Evolutionary conservation across 495 filamentous ascomycete genomes (phyloP), one percentile per base, ranked within the genome.

Genomic region (Podospora bellae-mahoneyi): DNA sequence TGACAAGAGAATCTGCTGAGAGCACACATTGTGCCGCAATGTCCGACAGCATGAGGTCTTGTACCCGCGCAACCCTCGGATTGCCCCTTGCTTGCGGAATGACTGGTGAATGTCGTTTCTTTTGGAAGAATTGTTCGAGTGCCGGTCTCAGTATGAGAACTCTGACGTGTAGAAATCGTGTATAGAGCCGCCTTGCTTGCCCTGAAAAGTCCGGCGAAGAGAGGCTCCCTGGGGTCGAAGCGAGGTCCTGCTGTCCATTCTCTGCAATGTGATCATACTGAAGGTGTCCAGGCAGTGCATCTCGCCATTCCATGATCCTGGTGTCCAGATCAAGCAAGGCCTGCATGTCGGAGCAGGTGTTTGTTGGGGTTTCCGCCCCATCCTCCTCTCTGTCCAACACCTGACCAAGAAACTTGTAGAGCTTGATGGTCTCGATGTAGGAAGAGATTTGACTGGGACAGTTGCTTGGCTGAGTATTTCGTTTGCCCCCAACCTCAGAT

Each of bases 361-460:
- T 3, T 48, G 39, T 3, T 23, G 39, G 5, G 6, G 30, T n/a
- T 30, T 32, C 62, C 23, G 13, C 19, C 19, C 34, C 39, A 5
- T 20, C 39, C 5, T 64, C 62, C 26, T 64, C 62, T 44, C 44
- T 44, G 39, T 64, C 62, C 62, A 64, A 18, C 18, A 64, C 62
- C 19, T 64, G 30, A 15, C 62, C 62, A 13, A 64, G 62, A 20
- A 64, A 48, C 19, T 54, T 44, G 39, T 64, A 64, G 23, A 64
- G 62, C 62, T 64, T 64, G 62, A 64, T 64, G 18, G 62, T 64
- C 34, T 64, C 30, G 30, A 64, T 54, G 20, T 64, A 64, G 5
- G 32, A 44, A 5, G 19, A 32, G 9, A 64, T 20, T 28, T 48
- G 39, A 44, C 62, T 64, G 32, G 15, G 62, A 20, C 44, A 55